A percentile compares a stretch with the other conserved stretches of the same genome.
phyloP scores from a whole-genome alignment of 139 green algal species.

The Micractinium sp. region DNA sequence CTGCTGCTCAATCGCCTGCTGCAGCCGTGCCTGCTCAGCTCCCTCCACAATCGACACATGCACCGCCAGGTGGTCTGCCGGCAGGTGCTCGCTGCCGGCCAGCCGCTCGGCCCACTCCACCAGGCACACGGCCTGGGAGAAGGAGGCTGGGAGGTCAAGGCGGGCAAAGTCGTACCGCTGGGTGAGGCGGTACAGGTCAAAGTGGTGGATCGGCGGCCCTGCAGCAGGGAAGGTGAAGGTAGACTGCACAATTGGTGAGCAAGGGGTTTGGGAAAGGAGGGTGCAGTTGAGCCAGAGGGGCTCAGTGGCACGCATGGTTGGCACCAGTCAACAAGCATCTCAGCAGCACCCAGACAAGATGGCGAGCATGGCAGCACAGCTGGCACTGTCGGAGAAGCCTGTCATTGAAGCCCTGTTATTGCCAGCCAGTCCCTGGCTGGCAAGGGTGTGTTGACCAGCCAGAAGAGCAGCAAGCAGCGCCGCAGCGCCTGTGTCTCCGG shows the following conservation, averaged over 20 bases:
- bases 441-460: background rate
- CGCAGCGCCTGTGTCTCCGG: background rate
- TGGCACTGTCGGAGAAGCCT: no score
- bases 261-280: background rate
- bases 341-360: no score
- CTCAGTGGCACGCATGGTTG: no score
- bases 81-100: background rate
- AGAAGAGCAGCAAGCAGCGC: background rate
- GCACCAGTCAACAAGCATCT: no score
- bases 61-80: constrained; percentile 1
- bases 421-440: no score
- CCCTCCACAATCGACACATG: background rate
- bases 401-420: no score
- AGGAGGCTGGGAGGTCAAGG: constrained; percentile 37
- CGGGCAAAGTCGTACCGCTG: constrained; percentile 34
- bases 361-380: no score
- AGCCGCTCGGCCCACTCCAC: constrained; percentile 53
- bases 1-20: background rate
- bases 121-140: constrained; percentile 35
- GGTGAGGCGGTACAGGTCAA: constrained; percentile 82
- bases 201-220: constrained; percentile 78
- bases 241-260: background rate
- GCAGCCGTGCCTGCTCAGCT: background rate
- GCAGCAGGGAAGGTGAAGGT: constrained; percentile 1
- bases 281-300: background rate